Evolutionary conservation across 2,329 filamentous ascomycete genomes (phyloP).

Genomic region (Fusarium foetens): DNA sequence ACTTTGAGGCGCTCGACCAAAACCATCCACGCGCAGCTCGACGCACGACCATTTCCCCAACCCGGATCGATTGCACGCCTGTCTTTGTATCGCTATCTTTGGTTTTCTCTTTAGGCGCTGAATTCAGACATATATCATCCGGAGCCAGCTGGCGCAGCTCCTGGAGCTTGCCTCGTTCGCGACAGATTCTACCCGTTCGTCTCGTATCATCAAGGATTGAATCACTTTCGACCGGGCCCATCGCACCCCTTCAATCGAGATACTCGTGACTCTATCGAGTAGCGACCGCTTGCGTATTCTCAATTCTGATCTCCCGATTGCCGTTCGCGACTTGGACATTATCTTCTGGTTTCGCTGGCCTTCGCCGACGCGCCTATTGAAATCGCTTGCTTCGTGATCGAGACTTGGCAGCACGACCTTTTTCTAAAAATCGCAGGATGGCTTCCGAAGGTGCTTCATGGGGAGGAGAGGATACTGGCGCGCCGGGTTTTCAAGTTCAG

Average conservation of each 20-base stretch:
- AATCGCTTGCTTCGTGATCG: conserved; percentile 20
- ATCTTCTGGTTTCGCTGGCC: conserved; percentile 5
- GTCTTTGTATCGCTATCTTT: conserved; percentile 2
- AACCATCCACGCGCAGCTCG: conserved; percentile 30
- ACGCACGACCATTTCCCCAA: conserved; percentile 16
- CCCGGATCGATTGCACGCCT: background rate
- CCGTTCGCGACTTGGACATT: conserved; percentile 6
- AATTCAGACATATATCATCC: conserved; percentile 2
- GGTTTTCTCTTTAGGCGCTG: background rate
- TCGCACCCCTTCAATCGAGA: conserved; percentile 12
- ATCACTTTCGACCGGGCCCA: background rate
- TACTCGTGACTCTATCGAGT: background rate
- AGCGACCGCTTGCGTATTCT: background rate
- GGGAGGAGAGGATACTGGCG: conserved; percentile 64
- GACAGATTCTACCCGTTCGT: conserved; percentile 26
- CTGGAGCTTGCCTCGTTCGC: conserved; percentile 31
- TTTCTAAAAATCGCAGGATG: conserved; percentile 44
- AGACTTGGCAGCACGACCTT: conserved; percentile 1
- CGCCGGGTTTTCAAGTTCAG: conserved; percentile 65
- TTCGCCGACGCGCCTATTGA: conserved; percentile 21
- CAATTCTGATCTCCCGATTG: background rate
- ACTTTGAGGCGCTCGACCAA: conserved; percentile 28
- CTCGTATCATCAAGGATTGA: conserved; percentile 18
- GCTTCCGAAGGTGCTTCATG: conserved; percentile 58
- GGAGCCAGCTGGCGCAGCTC: conserved; percentile 30